phyloP scores from a whole-genome alignment of 345 rosid species.

The Pistacia atlantica region DNA sequence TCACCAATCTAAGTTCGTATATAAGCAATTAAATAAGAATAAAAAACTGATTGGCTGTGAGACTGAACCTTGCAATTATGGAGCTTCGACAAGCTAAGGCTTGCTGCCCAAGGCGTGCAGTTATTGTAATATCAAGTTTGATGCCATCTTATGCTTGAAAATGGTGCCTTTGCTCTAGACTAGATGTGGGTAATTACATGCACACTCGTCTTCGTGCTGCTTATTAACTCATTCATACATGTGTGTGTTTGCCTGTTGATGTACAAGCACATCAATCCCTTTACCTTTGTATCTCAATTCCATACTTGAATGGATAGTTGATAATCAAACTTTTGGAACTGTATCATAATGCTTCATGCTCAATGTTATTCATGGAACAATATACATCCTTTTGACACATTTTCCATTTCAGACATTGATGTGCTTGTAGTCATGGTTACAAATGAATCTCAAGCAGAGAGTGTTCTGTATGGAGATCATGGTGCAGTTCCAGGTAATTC shows the following conservation, averaged over 20 bases:
- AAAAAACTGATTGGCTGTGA: conserved; percentile 6
- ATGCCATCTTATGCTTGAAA: not conserved
- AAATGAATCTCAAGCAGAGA: conserved; percentile 88
- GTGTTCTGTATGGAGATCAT: conserved; percentile 70
- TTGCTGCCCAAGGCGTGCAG: not conserved
- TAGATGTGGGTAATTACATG: too few species aligned
- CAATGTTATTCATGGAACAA: not conserved
- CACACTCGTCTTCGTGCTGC: too few species aligned
- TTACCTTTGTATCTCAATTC: not conserved
- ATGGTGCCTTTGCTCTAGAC: not conserved
- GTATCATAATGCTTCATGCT: not conserved
- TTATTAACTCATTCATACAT: not conserved
- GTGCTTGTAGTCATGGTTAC: conserved; percentile 92
- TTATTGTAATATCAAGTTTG: not conserved
- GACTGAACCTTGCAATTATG: conserved; percentile 5
- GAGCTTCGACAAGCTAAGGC: conserved; percentile 1
- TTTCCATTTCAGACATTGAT: conserved; percentile 62
- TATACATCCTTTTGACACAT: conserved; percentile 12
- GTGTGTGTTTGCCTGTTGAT: not conserved
- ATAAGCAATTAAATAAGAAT: conserved; percentile 7
- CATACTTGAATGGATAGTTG: not conserved
- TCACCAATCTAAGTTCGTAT: conserved; percentile 5
- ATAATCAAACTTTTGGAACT: not conserved
- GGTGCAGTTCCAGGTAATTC: conserved; percentile 83
- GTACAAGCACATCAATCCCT: not conserved